Evolutionary conservation across 2,329 filamentous ascomycete genomes (phyloP).

Genomic region (Meredithiella fracta): DNA sequence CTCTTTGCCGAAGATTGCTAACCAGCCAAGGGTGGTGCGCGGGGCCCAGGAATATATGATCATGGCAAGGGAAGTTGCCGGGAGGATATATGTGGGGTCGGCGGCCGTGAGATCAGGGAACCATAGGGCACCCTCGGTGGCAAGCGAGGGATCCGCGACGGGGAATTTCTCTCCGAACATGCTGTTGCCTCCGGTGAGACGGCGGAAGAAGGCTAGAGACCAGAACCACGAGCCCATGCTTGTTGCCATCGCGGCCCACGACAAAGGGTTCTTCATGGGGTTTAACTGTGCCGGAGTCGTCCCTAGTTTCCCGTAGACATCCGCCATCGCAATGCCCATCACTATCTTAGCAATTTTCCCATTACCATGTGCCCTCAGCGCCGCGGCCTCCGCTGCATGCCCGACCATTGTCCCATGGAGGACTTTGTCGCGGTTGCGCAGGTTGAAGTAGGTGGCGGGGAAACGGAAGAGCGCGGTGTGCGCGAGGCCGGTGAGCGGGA

Average conservation of each 20-base stretch:
- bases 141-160: slow-evolving; percentile 25
- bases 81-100: slow-evolving; percentile 35
- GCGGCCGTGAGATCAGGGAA: slow-evolving; percentile 35
- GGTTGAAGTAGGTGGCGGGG: slow-evolving; percentile 29
- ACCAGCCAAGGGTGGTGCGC: slow-evolving; percentile 8
- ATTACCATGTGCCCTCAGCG: slow-evolving; percentile 18
- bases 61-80: slow-evolving; percentile 17
- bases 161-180: slow-evolving; percentile 16
- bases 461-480: slow-evolving; percentile 30
- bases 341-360: slow-evolving; percentile 14
- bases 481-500: slow-evolving; percentile 34
- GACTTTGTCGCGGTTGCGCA: slow-evolving; percentile 18
- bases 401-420: slow-evolving; percentile 15
- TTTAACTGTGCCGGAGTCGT: slow-evolving; percentile 5
- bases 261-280: slow-evolving; percentile 17
- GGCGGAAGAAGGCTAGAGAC: slow-evolving; percentile 16
- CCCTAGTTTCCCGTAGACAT: slow-evolving; percentile 1
- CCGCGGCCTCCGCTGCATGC: slow-evolving; percentile 17
- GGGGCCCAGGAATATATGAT: slow-evolving; percentile 12
- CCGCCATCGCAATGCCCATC: neutral
- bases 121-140: slow-evolving; percentile 37
- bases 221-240: slow-evolving; percentile 14
- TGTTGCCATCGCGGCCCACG: slow-evolving; percentile 18
- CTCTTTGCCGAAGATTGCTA: slow-evolving; percentile 9
- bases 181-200: slow-evolving; percentile 17